phyloP scores from a whole-genome alignment of 768 basidiomycete genomes.

The Favolaschia claudopus region DNA sequence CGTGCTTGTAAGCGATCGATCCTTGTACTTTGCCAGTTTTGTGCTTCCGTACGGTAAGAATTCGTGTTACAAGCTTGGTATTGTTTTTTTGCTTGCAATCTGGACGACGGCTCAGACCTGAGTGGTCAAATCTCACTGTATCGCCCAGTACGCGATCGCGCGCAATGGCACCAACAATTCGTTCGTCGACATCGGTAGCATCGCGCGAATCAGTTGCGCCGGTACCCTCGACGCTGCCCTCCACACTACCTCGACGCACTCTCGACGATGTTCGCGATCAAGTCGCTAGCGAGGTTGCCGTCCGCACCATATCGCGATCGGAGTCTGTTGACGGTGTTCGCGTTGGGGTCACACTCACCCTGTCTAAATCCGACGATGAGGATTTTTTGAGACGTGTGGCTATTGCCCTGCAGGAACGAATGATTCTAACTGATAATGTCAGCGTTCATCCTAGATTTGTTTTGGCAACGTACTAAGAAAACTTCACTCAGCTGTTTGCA shows the following conservation, averaged over 20 bases:
- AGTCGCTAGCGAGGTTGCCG: conserved; percentile 57
- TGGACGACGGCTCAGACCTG: no score
- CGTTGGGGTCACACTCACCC: conserved; percentile 66
- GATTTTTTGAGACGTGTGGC: conserved; percentile 65
- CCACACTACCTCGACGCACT: conserved; percentile 40
- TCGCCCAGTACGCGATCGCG: no score
- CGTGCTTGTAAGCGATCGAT: no score
- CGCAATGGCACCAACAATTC: no score
- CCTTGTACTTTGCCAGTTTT: no score
- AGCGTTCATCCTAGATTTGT: not conserved
- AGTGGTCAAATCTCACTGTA: no score
- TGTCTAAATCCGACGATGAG: conserved; percentile 63
- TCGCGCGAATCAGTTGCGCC: conserved; percentile 11
- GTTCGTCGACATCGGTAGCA: not conserved
- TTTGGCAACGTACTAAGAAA: not conserved
- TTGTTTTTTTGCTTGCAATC: no score
- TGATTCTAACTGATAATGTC: conserved; percentile 50
- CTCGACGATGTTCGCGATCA: conserved; percentile 60
- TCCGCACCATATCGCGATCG: conserved; percentile 52
- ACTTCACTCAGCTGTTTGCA: conserved; percentile 47
- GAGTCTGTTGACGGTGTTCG: conserved; percentile 56
- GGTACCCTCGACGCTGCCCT: conserved; percentile 2
- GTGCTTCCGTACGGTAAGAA: no score
- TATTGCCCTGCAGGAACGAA: conserved; percentile 48
- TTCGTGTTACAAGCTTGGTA: no score